Base-by-base conservation (phyloP, 1,139 yeast genomes). In the Entelexis paramagnoliae region DNA sequence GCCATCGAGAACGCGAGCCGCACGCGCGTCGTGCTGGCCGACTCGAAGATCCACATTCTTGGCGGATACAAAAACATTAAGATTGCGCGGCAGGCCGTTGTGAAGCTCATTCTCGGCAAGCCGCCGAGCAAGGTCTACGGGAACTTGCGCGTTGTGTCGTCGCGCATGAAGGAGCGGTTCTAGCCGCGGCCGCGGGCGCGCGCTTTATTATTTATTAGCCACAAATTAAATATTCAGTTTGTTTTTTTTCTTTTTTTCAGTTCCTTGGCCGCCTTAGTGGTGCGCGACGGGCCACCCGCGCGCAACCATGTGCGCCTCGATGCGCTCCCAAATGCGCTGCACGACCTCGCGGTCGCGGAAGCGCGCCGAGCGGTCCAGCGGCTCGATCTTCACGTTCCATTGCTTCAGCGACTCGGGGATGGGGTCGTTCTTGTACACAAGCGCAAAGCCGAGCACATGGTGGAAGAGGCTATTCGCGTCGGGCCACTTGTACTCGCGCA, bases 91-190 rank as follows among this genome's bases (percentile, higher is more conserved):
- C 96, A 88, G 69, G 83, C 97, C 7, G 95, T 91, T 40, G 96
- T 91, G 56, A 81, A 93, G 57, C 77, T 91, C 65, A 91, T 91
- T 72, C 77, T 91, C 64, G 99, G 99, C 72, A 83, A 95, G 55
- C 98, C 98, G 47, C 98, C 98, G 44, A 97, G 97, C 58, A 91
- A 91, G 71, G 96, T 91, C 55, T 91, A 91, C 68, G 97, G 97
- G 60, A 91, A 91, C 70, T 76, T 93, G 67, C 85, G 98, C 71
- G 88, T 95, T 42, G 93, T 93, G 62, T 95, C 97, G 51, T 86
- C 96, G 22, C 80, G 98, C 72, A 78, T 93, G 83, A 91, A 93
- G 73, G 98, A 93, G 71, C 80, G 97, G 64, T 91, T 85, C 68
- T 91, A 72, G 65, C 26, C 19, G n/a, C n/a, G n/a, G n/a, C n/a